These are phyloP conservation scores for Candida nitratophila DNA, from an alignment of 805 yeast species.

Conservation along the genomic window DNA sequence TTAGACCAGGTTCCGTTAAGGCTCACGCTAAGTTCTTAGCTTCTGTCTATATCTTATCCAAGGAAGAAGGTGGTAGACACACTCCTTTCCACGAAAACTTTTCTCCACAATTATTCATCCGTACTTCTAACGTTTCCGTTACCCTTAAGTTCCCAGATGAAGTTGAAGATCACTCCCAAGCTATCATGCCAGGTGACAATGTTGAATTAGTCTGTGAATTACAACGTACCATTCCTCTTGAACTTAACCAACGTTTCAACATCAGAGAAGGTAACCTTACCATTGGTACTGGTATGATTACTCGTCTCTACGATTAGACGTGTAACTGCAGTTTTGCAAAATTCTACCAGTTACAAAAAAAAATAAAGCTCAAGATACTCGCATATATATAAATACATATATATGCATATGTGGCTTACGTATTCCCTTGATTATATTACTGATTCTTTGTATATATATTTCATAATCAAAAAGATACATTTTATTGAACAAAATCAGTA, in stretches of 20 bases:
- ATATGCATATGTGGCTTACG: background rate
- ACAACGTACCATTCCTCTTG: slow-evolving; percentile 87
- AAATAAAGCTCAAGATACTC: too few relatives aligned
- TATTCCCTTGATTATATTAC: background rate
- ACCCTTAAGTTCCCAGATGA: slow-evolving; percentile 81
- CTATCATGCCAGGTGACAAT: slow-evolving; percentile 98
- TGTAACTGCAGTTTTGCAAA: background rate
- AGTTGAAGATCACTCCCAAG: slow-evolving; percentile 74
- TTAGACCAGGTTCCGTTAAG: slow-evolving; percentile 86
- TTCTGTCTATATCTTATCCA: slow-evolving; percentile 84
- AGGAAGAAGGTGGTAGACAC: slow-evolving; percentile 99
- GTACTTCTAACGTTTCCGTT: slow-evolving; percentile 95
- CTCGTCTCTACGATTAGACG: slow-evolving; percentile 37
- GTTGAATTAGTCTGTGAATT: slow-evolving; percentile 91
- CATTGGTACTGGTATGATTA: slow-evolving; percentile 97
- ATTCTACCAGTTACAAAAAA: background rate
- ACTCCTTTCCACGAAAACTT: slow-evolving; percentile 94
- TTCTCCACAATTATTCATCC: slow-evolving; percentile 95
- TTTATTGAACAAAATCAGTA: too few relatives aligned
- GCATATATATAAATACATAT: too few relatives aligned
- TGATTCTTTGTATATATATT: background rate
- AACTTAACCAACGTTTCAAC: slow-evolving; percentile 97
- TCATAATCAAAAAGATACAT: too few relatives aligned
- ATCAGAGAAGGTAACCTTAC: slow-evolving; percentile 99
- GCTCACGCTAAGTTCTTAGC: slow-evolving; percentile 93